These are phyloP conservation scores for Amyloporia xantha DNA, from an alignment of 768 basidiomycete genomes.

Conservation along the genomic window DNA sequence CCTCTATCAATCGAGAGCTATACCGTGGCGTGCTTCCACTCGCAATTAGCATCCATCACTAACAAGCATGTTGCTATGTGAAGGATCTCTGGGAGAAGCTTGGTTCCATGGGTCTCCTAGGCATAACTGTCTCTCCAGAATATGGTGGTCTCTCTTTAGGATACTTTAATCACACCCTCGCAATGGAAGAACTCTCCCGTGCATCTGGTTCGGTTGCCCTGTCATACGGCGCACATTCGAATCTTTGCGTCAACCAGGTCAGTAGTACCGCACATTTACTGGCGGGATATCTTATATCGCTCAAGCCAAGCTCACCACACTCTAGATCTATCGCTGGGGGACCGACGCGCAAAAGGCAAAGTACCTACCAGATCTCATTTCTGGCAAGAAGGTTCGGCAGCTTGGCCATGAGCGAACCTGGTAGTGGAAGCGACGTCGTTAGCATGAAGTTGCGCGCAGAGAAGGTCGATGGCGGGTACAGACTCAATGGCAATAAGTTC, in stretches of 20 bases:
- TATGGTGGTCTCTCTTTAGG: slow-evolving; percentile 82
- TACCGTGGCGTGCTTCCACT: not conserved
- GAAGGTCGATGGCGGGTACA: slow-evolving; percentile 69
- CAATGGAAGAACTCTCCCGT: slow-evolving; percentile 90
- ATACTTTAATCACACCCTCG: slow-evolving; percentile 83
- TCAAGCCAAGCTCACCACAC: no score
- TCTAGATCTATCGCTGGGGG: slow-evolving; percentile 68
- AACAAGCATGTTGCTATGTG: not conserved
- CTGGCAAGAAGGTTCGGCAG: slow-evolving; percentile 82
- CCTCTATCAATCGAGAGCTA: no score
- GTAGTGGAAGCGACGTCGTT: slow-evolving; percentile 91
- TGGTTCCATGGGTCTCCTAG: slow-evolving; percentile 88
- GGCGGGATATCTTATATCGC: no score
- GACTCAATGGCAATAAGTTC: slow-evolving; percentile 87
- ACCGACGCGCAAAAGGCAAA: slow-evolving; percentile 77
- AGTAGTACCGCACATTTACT: no score
- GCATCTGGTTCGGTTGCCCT: slow-evolving; percentile 91
- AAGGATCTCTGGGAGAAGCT: slow-evolving; percentile 87
- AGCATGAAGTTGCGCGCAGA: slow-evolving; percentile 85
- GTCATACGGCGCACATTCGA: slow-evolving; percentile 89
- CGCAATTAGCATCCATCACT: not conserved
- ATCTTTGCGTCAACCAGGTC: slow-evolving; percentile 60
- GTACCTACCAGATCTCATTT: slow-evolving; percentile 76
- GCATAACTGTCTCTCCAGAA: slow-evolving; percentile 73
- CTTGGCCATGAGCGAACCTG: slow-evolving; percentile 92